Percentiles rank a stretch among this genome's conserved stretches.
phyloP scores from a whole-genome alignment of 495 filamentous ascomycete genomes.

The Apiosordaria backusii region DNA sequence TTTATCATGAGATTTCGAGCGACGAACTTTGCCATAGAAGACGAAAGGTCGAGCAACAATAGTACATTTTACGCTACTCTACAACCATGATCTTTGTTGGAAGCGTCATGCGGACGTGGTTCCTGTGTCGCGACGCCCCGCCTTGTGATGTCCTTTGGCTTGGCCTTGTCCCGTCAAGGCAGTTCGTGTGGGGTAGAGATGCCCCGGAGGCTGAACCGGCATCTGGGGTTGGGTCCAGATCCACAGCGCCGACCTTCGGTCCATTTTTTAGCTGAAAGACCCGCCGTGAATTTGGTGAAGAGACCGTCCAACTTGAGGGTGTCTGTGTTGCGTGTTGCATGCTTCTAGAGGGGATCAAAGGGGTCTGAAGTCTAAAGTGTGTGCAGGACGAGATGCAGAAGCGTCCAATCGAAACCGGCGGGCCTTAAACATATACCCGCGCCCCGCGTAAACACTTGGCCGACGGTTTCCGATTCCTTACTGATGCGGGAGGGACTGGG shows the following conservation, averaged over 20 bases:
- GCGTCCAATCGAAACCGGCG: not conserved
- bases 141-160: not conserved
- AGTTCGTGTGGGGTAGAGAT: not conserved
- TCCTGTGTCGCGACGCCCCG: too few relatives aligned
- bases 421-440: conserved; percentile 13
- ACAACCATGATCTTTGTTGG: not conserved
- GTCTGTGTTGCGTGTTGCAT: too few relatives aligned
- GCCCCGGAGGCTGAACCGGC: conserved; percentile 2
- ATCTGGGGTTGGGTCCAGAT: not conserved
- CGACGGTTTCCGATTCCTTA: conserved; percentile 26
- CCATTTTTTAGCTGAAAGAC: not conserved
- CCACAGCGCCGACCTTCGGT: not conserved
- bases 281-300: not conserved
- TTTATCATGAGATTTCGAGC: not conserved
- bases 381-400: not conserved
- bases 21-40: not conserved
- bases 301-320: not conserved
- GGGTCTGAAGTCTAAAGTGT: not conserved
- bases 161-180: not conserved
- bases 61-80: not conserved
- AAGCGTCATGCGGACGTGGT: not conserved
- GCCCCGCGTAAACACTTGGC: conserved; percentile 10
- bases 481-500: conserved; percentile 8
- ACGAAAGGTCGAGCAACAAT: not conserved
- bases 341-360: not conserved